These are phyloP conservation scores for Ceratocystis variospora DNA, from an alignment of 2,329 filamentous ascomycete genomes.

Conservation along the genomic window DNA sequence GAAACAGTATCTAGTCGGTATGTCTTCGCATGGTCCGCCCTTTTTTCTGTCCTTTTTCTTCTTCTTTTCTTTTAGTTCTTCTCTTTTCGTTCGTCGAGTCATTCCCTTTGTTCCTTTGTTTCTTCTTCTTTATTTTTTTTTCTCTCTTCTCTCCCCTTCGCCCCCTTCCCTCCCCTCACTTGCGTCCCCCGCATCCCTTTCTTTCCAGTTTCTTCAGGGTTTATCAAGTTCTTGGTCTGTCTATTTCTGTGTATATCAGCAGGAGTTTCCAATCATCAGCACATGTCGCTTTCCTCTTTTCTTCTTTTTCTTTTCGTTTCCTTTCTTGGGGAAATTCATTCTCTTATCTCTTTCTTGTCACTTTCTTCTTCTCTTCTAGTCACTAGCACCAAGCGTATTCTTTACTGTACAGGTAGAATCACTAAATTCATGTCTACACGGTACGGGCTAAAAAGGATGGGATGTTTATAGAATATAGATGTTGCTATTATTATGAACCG, in stretches of 20 bases:
- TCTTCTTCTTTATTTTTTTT: neutral
- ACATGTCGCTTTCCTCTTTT: neutral
- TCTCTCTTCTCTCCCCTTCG: neutral
- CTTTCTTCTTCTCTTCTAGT: constrained; percentile 8
- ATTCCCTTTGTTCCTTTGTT: constrained; percentile 5
- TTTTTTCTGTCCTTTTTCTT: neutral
- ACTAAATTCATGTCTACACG: neutral
- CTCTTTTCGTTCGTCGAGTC: neutral
- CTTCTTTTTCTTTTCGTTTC: neutral
- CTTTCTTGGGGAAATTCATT: neutral
- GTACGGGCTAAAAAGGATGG: constrained; percentile 6
- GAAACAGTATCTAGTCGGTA: neutral
- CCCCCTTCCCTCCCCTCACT: neutral
- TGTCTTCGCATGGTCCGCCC: neutral
- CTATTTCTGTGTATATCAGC: constrained; percentile 7
- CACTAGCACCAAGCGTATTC: neutral
- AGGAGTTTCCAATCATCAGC: neutral
- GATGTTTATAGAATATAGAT: constrained; percentile 3
- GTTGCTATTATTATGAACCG: neutral
- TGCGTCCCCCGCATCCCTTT: neutral
- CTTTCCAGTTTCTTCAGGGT: neutral
- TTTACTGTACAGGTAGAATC: constrained; percentile 4
- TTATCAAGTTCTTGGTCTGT: constrained; percentile 5
- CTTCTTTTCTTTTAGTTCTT: neutral
- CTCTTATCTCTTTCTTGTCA: neutral